Evolutionary conservation across 768 basidiomycete genomes (phyloP).

Genomic region (Sarcodon aspratus): DNA sequence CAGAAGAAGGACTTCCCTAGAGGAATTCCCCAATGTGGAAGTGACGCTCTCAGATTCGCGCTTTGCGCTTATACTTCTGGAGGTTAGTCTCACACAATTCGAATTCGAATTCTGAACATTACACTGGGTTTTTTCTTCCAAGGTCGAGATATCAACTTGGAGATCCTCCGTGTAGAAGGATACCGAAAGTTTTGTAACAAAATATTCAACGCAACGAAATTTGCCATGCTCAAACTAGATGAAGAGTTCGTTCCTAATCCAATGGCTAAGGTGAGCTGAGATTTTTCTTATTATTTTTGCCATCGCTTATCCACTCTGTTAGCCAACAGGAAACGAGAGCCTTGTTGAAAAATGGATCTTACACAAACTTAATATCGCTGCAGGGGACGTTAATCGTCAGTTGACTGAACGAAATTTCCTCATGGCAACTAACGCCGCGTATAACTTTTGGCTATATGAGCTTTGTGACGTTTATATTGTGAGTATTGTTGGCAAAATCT

Average conservation of each 20-base stretch:
- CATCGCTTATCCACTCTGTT: constrained; percentile 5
- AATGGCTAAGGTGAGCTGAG: constrained; percentile 44
- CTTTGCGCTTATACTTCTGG: constrained; percentile 90
- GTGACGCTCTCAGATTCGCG: constrained; percentile 91
- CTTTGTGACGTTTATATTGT: constrained; percentile 99
- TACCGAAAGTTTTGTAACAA: constrained; percentile 99
- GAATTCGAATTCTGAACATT: not conserved
- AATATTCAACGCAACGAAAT: constrained; percentile 97
- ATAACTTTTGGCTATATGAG: constrained; percentile 98
- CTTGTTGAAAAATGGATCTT: constrained; percentile 94
- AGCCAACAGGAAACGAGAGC: constrained; percentile 86
- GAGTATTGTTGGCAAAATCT: constrained; percentile 15
- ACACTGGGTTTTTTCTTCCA: too few species aligned
- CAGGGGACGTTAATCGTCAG: constrained; percentile 62
- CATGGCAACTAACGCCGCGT: constrained; percentile 70
- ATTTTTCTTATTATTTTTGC: not conserved
- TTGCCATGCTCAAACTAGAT: constrained; percentile 97
- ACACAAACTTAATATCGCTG: constrained; percentile 82
- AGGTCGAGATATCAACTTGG: constrained; percentile 96
- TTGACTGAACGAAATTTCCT: constrained; percentile 86
- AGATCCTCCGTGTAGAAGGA: constrained; percentile 91
- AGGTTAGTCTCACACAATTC: constrained; percentile 31
- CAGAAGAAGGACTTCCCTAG: constrained; percentile 99
- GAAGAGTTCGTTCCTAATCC: constrained; percentile 68
- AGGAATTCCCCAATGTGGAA: constrained; percentile 97